Evolutionary conservation across 2,329 filamentous ascomycete species (phyloP).

Genomic region (Teratosphaeriaceae sp.): DNA sequence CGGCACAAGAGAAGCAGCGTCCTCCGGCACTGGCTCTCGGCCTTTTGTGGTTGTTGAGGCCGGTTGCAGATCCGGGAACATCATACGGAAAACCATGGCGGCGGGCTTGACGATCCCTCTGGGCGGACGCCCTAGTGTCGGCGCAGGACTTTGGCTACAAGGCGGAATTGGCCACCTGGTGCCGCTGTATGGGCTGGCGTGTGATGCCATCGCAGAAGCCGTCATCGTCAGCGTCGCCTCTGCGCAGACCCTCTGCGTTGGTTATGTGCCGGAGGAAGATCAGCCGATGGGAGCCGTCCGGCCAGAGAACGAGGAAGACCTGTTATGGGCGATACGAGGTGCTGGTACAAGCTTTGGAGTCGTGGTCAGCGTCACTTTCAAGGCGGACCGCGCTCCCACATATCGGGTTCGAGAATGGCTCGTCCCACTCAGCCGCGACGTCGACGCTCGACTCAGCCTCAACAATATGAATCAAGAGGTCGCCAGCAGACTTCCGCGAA

Average conservation of each 20-base stretch:
- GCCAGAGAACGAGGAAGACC: slow-evolving; percentile 43
- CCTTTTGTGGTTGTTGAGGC: slow-evolving; percentile 41
- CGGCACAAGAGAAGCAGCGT: slow-evolving; percentile 6
- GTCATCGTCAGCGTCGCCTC: slow-evolving; percentile 49
- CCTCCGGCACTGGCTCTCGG: slow-evolving; percentile 24
- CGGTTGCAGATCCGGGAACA: slow-evolving; percentile 52
- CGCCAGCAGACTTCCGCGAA: slow-evolving; percentile 35
- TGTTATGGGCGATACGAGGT: slow-evolving; percentile 54
- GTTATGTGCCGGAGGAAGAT: slow-evolving; percentile 25
- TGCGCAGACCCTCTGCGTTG: slow-evolving; percentile 44
- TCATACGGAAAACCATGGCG: slow-evolving; percentile 43
- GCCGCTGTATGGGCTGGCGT: slow-evolving; percentile 50
- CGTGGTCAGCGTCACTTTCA: slow-evolving; percentile 48
- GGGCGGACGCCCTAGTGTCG: slow-evolving; percentile 56
- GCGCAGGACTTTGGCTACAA: slow-evolving; percentile 57
- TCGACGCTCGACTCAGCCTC: slow-evolving; percentile 33
- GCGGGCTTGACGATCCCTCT: slow-evolving; percentile 51
- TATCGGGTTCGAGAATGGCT: slow-evolving; percentile 31
- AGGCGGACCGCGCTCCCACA: slow-evolving; percentile 36
- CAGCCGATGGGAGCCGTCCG: slow-evolving; percentile 13
- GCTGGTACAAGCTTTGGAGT: slow-evolving; percentile 56
- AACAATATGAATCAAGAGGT: slow-evolving; percentile 34
- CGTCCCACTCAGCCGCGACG: slow-evolving; percentile 19
- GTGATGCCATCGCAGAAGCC: slow-evolving; percentile 55
- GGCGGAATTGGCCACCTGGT: slow-evolving; percentile 58